A percentile compares a stretch with the other conserved stretches of the same genome.
phyloP scores from a whole-genome alignment of 345 rosid species.

The Brassica incana region DNA sequence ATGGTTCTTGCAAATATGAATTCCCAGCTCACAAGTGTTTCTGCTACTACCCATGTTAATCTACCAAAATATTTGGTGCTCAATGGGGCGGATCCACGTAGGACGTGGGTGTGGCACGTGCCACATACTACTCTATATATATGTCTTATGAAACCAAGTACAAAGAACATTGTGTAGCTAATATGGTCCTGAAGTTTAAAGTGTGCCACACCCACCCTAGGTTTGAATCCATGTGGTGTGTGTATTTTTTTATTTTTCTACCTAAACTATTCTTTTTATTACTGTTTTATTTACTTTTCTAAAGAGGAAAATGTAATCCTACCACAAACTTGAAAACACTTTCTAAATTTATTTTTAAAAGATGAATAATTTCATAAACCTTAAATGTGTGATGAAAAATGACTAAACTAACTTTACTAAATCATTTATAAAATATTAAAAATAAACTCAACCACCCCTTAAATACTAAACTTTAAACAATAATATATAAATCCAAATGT shows the following conservation, averaged over 20 bases:
- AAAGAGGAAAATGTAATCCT: neutral
- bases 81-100: too few species aligned
- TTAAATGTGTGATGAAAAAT: neutral
- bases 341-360: neutral
- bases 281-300: neutral
- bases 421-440: too few species aligned
- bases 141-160: too few species aligned
- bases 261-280: neutral
- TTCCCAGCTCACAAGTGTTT: constrained; percentile 17
- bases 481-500: neutral
- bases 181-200: neutral
- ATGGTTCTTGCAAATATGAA: constrained; percentile 26
- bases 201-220: neutral
- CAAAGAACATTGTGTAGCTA: neutral
- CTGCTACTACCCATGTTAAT: constrained; percentile 23
- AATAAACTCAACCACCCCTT: neutral
- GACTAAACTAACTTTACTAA: neutral
- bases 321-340: neutral
- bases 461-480: neutral
- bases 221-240: neutral
- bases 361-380: neutral
- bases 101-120: too few species aligned
- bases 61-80: neutral
- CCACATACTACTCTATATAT: too few species aligned
- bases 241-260: too few species aligned